These are phyloP conservation scores for Termitomyces sp. DNA, from an alignment of 768 basidiomycete species.

Conservation along the genomic window DNA sequence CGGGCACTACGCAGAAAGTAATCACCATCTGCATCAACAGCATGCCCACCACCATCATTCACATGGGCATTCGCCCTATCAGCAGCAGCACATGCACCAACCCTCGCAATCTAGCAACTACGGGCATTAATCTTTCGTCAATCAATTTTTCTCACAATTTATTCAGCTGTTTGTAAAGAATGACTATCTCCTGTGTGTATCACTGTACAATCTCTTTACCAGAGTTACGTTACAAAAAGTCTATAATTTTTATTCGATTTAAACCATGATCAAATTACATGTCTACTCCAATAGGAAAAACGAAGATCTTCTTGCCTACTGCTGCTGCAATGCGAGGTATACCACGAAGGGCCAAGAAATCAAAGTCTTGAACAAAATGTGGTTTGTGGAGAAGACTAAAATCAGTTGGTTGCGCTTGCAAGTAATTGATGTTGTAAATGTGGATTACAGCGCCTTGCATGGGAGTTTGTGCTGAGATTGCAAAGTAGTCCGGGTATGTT, in stretches of 20 bases:
- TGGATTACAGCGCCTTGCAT: slow-evolving; percentile 61
- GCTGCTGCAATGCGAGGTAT: slow-evolving; percentile 67
- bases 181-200: slow-evolving; percentile 1
- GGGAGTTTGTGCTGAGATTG: slow-evolving; percentile 58
- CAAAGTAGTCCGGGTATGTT: slow-evolving; percentile 73
- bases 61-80: slow-evolving; percentile 23
- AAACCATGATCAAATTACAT: slow-evolving; percentile 18
- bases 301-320: slow-evolving; percentile 49
- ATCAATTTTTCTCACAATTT: slow-evolving; percentile 2
- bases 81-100: slow-evolving; percentile 22
- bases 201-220: not conserved
- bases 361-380: slow-evolving; percentile 66
- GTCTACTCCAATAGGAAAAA: slow-evolving; percentile 65
- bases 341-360: slow-evolving; percentile 58
- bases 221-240: not conserved
- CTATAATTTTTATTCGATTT: not conserved
- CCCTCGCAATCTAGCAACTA: slow-evolving; percentile 20
- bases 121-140: slow-evolving; percentile 20
- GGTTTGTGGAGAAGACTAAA: slow-evolving; percentile 58
- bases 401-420: slow-evolving; percentile 56
- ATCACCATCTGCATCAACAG: slow-evolving; percentile 13
- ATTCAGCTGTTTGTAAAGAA: not conserved
- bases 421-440: slow-evolving; percentile 61
- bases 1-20: slow-evolving; percentile 21
- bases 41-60: slow-evolving; percentile 19